Conservation (phyloP, 192 early-diverging fungal genomes). For the Rhizoclosmatium globosum region DNA sequence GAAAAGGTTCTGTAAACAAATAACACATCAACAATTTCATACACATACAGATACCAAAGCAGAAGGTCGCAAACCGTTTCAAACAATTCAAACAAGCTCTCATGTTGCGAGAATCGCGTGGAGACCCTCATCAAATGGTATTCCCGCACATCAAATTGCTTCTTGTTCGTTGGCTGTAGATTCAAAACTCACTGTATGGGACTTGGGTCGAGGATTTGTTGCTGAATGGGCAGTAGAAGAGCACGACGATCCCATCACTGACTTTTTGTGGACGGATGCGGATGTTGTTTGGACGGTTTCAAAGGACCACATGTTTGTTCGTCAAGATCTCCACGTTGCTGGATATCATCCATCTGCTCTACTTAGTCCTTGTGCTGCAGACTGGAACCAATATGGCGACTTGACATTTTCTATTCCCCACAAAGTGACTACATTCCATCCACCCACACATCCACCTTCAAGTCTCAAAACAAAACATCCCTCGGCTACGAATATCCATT, state of each 20-base stretch:
- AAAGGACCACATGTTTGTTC: slow-evolving; percentile 79
- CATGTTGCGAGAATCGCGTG: slow-evolving; percentile 74
- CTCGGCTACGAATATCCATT: not conserved
- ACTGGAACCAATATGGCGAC: slow-evolving; percentile 74
- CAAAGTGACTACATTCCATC: not conserved
- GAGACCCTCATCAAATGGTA: slow-evolving; percentile 61
- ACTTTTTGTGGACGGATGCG: slow-evolving; percentile 72
- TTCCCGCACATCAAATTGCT: slow-evolving; percentile 67
- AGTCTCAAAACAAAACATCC: not conserved
- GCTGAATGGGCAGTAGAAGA: slow-evolving; percentile 72
- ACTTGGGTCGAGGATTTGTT: slow-evolving; percentile 73
- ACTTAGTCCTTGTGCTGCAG: slow-evolving; percentile 59
- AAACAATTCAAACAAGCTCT: slow-evolving; percentile 71
- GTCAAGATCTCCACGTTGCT: slow-evolving; percentile 60
- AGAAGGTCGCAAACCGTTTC: slow-evolving; percentile 64
- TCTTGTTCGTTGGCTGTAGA: slow-evolving; percentile 70
- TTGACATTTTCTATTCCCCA: slow-evolving; percentile 63
- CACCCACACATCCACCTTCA: not conserved
- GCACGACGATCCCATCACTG: slow-evolving; percentile 75
- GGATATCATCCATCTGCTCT: slow-evolving; percentile 56
- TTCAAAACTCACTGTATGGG: slow-evolving; percentile 75
- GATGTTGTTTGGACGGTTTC: slow-evolving; percentile 74
- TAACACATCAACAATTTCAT: not conserved
- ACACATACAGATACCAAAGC: slow-evolving; percentile 63
- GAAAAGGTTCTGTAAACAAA: not conserved